phyloP scores from a whole-genome alignment of 345 rosid genomes.

The Raphanus sativus region DNA sequence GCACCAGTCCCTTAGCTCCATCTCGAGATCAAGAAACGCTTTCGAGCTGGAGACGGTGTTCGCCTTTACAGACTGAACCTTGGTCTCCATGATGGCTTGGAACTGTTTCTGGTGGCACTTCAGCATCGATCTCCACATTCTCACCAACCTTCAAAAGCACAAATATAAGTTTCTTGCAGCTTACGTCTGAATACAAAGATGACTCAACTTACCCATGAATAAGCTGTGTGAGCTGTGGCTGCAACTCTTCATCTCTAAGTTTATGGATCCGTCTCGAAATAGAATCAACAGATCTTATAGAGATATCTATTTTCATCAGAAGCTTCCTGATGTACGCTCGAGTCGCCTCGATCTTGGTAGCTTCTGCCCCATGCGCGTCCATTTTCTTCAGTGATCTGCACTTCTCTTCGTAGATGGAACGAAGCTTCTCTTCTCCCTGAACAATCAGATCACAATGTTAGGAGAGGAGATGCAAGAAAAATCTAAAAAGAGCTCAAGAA shows the following conservation, averaged over 20 bases:
- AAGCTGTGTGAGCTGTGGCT: constrained; percentile 68
- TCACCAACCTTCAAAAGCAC: constrained; percentile 54
- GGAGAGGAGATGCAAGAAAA: neutral
- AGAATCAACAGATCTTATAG: constrained; percentile 61
- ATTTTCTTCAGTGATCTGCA: constrained; percentile 58
- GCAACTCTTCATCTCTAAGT: constrained; percentile 84
- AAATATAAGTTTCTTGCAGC: neutral
- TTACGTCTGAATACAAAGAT: neutral
- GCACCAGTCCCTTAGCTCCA: constrained; percentile 78
- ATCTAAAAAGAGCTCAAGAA: neutral
- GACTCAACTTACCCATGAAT: constrained; percentile 55
- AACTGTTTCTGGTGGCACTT: constrained; percentile 91
- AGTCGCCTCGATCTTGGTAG: constrained; percentile 71
- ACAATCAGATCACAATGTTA: constrained; percentile 29
- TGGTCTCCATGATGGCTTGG: constrained; percentile 82
- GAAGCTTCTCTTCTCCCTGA: constrained; percentile 83
- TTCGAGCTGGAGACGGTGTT: constrained; percentile 57
- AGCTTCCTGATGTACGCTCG: constrained; percentile 64
- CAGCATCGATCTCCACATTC: constrained; percentile 91
- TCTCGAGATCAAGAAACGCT: constrained; percentile 73
- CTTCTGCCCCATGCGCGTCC: constrained; percentile 72
- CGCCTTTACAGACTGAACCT: constrained; percentile 55
- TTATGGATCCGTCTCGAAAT: constrained; percentile 76
- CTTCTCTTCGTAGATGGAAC: constrained; percentile 66
- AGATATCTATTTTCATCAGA: constrained; percentile 65